Evolutionary conservation across 768 basidiomycete species (phyloP).

Genomic region (Leccinum ochraceum): DNA sequence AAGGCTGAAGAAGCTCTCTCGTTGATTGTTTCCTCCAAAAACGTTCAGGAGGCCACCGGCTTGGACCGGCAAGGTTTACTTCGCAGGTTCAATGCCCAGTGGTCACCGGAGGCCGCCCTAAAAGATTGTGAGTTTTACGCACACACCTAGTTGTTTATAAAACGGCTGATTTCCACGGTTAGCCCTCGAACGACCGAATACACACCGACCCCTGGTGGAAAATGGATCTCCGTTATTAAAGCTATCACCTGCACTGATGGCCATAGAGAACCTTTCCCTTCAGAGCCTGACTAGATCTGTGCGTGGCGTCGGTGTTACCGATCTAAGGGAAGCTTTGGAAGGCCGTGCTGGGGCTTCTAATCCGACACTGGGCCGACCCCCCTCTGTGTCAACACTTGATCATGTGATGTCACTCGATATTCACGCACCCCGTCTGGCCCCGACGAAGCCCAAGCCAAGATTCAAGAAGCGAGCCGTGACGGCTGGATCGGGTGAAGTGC

Average conservation of each 20-base stretch:
- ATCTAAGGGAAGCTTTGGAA: constrained; percentile 86
- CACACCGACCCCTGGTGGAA: constrained; percentile 65
- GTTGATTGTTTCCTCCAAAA: constrained; percentile 51
- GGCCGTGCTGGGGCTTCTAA: constrained; percentile 84
- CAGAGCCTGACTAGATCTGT: constrained; percentile 80
- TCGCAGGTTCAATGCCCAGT: constrained; percentile 54
- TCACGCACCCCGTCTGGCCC: constrained; percentile 41
- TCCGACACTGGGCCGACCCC: constrained; percentile 62
- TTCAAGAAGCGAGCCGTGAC: constrained; percentile 52
- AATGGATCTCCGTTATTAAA: constrained; percentile 74
- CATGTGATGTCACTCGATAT: constrained; percentile 54
- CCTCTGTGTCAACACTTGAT: constrained; percentile 78
- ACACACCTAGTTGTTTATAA: constrained; percentile 15
- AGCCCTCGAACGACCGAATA: constrained; percentile 58
- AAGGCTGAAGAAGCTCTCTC: constrained; percentile 55
- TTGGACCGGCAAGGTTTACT: constrained; percentile 58
- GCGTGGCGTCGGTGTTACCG: constrained; percentile 82
- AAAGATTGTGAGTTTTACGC: constrained; percentile 61
- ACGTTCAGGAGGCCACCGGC: constrained; percentile 64
- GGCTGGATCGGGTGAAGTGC: constrained; percentile 66
- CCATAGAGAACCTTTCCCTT: constrained; percentile 86
- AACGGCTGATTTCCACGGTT: constrained; percentile 9
- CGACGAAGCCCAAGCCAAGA: constrained; percentile 56
- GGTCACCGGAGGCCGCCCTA: constrained; percentile 77
- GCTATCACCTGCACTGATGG: constrained; percentile 85